Base-by-base conservation (phyloP, 768 basidiomycete species). In the Thelephora aurantiotincta region DNA sequence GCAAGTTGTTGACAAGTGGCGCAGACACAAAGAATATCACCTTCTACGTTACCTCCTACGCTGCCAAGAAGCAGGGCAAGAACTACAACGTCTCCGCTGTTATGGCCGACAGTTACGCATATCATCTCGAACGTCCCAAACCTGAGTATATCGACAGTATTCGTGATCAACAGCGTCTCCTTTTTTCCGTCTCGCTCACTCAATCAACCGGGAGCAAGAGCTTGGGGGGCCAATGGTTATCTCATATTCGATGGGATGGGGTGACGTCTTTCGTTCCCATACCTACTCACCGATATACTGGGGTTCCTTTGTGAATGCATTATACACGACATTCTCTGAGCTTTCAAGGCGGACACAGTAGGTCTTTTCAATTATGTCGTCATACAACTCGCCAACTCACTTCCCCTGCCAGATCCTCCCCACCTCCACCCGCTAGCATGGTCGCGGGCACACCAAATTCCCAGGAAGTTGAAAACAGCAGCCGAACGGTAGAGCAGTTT, bases 241-340 rank as follows among this genome's bases (percentile, higher is more conserved):
- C 0, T 58, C 58, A 0, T 70, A 70, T 41, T 52, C 73, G 0
- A 70, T 72, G 69, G 67, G 65, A 2, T 71, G 66, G 67, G 68
- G 66, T 0, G 67, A 74, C 44, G 33, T 23, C 0, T 67, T 60
- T 22, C 19, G 19, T 0, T 72, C 67, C 0, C 71, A 74, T 46
- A 48, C 52, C 2, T 73, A 68, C 44, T 46, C 47, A 0, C 49
- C 60, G 0, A 55, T 73, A 0, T 68, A 65, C 37, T 70, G 66
- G 65, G 54, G 56, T 2, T 50, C 56, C 0, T 59, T 68, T 26
- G 41, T 57, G 0, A 22, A 47, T 0, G 44, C 44, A 0, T 50
- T 70, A 9, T 20, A 51, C 1, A 38, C 48, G n/a, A 46, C 20
- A 13, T 63, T 50, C 52, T 64, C 62, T 0, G 51, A 55, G 12